Evolutionary conservation across 1,139 yeast genomes (phyloP), one percentile per base, ranked within the genome.

Genomic region (Tardiomyces depauwii): DNA sequence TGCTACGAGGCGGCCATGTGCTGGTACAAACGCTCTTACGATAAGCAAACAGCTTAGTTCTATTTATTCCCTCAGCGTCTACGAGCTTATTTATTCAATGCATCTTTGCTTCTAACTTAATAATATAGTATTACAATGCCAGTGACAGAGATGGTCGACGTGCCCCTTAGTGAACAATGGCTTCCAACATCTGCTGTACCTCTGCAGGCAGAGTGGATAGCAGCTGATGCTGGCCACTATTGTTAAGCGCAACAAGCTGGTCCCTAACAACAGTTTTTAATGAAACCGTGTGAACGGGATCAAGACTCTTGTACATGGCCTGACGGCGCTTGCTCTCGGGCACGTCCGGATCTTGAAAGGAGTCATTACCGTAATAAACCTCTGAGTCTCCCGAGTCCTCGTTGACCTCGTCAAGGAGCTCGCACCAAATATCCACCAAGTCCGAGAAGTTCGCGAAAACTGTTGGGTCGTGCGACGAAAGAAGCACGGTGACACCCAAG

Each of bases 331-430:
- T 39, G 25, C 51, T 39, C 47, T 55, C 61, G 19, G 54, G 52
- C 2, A 53, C 52, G n/a, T 56, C 59, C 3, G 55, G 57, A 21
- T 60, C 57, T 10, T 30, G 36, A 11, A 30, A 30, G 41, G 58
- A 62, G 21, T 56, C 60, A 4, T 48, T 45, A 1, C 53, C 46
- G 45, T 60, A 56, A 45, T 61, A 62, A 2, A 54, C 50, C 16
- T 57, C 56, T 10, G 63, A 54, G 40, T 62, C 65, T 4, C 68
- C 66, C 13, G 57, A 64, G 7, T 70, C 63, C 47, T 81, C 78
- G 16, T 51, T 52, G 12, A 82, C 71, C 58, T 87, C 95, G 55
- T 87, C 96, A 45, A 84, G 61, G 50, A 83, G 71, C 47, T 74
- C 74, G 11, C 82, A 72, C 64, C 82, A 69, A 32, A 77, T 64